Evolutionary conservation across 257 asterid genomes (phyloP), one percentile per base, ranked within the genome.

Genomic region (Solanum arcanum): DNA sequence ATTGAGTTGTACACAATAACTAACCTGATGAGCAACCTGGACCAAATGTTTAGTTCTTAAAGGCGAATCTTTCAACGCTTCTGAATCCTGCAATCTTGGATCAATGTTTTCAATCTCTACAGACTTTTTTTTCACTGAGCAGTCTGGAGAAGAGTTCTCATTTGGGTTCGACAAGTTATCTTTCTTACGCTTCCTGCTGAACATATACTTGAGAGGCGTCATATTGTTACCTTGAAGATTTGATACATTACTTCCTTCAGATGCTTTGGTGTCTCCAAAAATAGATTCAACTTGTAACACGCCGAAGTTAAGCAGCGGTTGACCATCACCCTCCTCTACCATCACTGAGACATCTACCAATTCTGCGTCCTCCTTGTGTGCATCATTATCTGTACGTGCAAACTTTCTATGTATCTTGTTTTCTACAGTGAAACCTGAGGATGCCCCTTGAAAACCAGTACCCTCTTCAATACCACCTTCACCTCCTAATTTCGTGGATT

Each of bases 111-210:
- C 87, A 74, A 37, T 84, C 60, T 62, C 85, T 37, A 64, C 37
- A n/a, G 74, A 41, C 25, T 52, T 86, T 85, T 49, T 91, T 86
- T 87, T 86, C 86, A 16, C 42, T 29, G 87, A 46, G 33, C 87
- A 70, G 39, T 88, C 87, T 49, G 68, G 87, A 70, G 77, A 85
- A 62, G 89, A 15, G 84, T 82, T 78, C 70, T 88, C 90, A 62
- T 44, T 89, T 37, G 89, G 89, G 88, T 85, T 87, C 76, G 84
- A 88, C 82, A 82, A 60, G 56, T 90, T 85, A 35, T 83, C 88
- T 85, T 88, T 92, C 89, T 92, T 93, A 84, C 89, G 86, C 87
- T 90, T 94, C 91, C 95, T 91, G 87, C 91, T 89, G 90, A 91
- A 89, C 46, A 91, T 90, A 83, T 88, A 86, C 86, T 73, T 88